phyloP scores from a whole-genome alignment of 2,329 filamentous ascomycete genomes.

The Bipolaris cookei region DNA sequence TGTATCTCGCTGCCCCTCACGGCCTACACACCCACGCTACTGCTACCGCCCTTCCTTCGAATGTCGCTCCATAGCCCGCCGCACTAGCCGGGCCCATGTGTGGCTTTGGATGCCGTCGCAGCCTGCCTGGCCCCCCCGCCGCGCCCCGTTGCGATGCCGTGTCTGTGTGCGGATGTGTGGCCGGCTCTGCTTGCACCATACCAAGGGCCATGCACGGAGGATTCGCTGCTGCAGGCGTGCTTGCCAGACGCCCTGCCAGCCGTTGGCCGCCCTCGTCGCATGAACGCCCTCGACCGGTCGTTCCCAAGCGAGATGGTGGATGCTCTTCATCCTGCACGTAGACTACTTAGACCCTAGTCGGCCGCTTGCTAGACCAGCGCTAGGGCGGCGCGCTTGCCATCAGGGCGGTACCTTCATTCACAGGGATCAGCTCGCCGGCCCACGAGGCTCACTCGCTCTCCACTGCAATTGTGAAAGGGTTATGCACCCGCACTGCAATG shows the following conservation, averaged over 20 bases:
- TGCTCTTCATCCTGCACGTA: slow-evolving; percentile 33
- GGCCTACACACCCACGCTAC: slow-evolving; percentile 12
- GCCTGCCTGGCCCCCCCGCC: not conserved
- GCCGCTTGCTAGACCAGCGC: slow-evolving; percentile 34
- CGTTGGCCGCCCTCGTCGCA: slow-evolving; percentile 16
- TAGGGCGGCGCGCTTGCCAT: slow-evolving; percentile 40
- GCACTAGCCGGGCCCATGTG: slow-evolving; percentile 7
- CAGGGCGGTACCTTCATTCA: slow-evolving; percentile 35
- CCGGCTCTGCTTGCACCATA: too few relatives aligned
- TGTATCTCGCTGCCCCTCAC: slow-evolving; percentile 25
- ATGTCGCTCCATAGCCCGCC: slow-evolving; percentile 35
- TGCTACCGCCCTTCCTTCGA: slow-evolving; percentile 29
- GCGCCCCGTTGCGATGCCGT: not conserved
- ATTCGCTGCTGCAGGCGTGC: slow-evolving; percentile 21
- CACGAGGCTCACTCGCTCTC: slow-evolving; percentile 45
- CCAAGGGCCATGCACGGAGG: slow-evolving; percentile 8
- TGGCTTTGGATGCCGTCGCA: slow-evolving; percentile 17
- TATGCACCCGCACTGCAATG: slow-evolving; percentile 42
- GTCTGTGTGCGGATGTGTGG: not conserved
- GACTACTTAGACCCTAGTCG: slow-evolving; percentile 26
- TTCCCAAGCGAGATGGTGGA: slow-evolving; percentile 21
- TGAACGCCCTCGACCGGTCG: slow-evolving; percentile 22
- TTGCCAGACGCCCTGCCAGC: slow-evolving; percentile 21
- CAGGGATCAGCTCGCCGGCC: slow-evolving; percentile 39
- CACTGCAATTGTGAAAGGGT: slow-evolving; percentile 45